phyloP scores from a whole-genome alignment of 129 eudicot species.

The Calendula officinalis region DNA sequence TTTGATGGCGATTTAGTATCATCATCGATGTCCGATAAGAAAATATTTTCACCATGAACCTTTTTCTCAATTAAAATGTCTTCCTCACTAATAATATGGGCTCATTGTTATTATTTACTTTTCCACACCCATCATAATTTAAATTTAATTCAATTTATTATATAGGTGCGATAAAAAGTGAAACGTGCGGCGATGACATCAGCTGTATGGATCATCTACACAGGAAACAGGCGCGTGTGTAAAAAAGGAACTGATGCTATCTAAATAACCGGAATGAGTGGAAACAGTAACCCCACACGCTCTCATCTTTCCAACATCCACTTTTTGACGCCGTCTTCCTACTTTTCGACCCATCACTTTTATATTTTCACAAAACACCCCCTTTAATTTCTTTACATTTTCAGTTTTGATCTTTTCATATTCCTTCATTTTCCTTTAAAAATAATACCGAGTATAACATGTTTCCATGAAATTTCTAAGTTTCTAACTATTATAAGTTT shows the following conservation, averaged over 20 bases:
- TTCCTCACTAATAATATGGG: too few relatives aligned
- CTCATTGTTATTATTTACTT: too few relatives aligned
- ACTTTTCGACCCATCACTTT: background rate
- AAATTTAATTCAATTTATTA: too few relatives aligned
- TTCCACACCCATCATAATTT: too few relatives aligned
- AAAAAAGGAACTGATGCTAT: background rate
- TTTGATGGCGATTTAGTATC: too few relatives aligned
- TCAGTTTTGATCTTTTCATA: too few relatives aligned
- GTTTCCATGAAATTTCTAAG: too few relatives aligned
- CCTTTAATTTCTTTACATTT: constrained; percentile 4
- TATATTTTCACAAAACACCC: background rate
- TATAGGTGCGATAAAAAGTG: background rate
- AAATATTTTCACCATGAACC: too few relatives aligned
- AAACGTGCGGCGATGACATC: constrained; percentile 11
- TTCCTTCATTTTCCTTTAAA: background rate
- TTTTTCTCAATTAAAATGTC: too few relatives aligned
- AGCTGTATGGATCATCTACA: constrained; percentile 4
- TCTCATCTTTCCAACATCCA: constrained; percentile 15
- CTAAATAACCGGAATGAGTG: constrained; percentile 1
- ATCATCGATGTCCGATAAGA: too few relatives aligned
- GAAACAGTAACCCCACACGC: constrained; percentile 13
- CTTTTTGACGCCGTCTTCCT: constrained; percentile 13
- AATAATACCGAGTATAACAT: too few relatives aligned
- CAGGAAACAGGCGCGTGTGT: constrained; percentile 10
- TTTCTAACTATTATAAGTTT: background rate